Conservation (phyloP, 176 grass and related monocot species). For the Cenchrus purpureus region DNA sequence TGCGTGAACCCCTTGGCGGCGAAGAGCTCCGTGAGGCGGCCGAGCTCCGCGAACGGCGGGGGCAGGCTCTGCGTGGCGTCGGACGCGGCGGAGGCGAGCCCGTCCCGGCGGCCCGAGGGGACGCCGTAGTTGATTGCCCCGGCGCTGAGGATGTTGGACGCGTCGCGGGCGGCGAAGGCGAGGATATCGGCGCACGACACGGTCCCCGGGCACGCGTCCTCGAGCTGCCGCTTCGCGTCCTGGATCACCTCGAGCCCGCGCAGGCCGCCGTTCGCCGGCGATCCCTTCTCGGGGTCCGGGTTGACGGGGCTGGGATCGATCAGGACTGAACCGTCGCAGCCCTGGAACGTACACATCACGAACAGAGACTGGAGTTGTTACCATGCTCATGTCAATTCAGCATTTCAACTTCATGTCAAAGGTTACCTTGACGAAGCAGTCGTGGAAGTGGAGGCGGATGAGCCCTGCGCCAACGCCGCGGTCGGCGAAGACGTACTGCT, state of each 20-base stretch:
- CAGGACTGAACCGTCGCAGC: constrained; percentile 28
- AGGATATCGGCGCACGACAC: constrained; percentile 74
- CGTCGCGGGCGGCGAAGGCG: constrained; percentile 54
- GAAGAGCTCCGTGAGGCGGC: constrained; percentile 23
- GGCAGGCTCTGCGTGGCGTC: constrained; percentile 29
- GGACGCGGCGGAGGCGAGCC: not conserved
- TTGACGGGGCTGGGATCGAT: not conserved
- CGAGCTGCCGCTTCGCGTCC: constrained; percentile 18
- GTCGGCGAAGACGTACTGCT: constrained; percentile 12
- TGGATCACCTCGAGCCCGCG: constrained; percentile 31
- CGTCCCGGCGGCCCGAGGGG: constrained; percentile 21
- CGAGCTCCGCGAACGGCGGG: constrained; percentile 30
- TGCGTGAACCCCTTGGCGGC: constrained; percentile 3
- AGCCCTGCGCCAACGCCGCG: constrained; percentile 21
- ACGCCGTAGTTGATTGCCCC: constrained; percentile 19
- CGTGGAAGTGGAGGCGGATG: constrained; percentile 79
- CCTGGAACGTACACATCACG: not conserved
- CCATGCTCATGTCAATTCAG: not conserved
- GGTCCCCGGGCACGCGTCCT: constrained; percentile 39
- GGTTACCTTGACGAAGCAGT: constrained; percentile 86
- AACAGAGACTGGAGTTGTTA: not conserved
- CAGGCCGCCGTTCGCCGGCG: constrained; percentile 38
- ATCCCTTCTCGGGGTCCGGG: constrained; percentile 31
- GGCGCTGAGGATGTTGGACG: constrained; percentile 15
- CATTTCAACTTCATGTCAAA: too few species aligned